Conservation (phyloP, 2,329 filamentous ascomycete species). For the Ampelomyces quisqualis region DNA sequence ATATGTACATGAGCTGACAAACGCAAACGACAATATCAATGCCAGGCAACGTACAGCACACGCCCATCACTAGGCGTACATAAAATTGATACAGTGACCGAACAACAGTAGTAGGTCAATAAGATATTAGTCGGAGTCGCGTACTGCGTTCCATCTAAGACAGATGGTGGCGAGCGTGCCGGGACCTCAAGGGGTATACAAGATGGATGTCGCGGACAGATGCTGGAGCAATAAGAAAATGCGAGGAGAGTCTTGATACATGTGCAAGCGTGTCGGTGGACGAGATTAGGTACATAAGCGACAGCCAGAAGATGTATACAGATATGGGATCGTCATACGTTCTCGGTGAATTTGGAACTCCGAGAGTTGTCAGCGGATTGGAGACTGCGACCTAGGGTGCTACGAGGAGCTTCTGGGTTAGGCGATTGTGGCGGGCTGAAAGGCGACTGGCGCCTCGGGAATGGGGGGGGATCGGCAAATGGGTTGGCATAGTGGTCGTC, state of each 20-base stretch:
- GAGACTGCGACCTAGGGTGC: conserved; percentile 47
- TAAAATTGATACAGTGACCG: conserved; percentile 3
- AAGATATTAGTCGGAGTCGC: conserved; percentile 27
- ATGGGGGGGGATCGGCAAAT: conserved; percentile 18
- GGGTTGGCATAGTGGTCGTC: conserved; percentile 21
- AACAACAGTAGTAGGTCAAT: conserved; percentile 9
- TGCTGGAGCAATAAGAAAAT: conserved; percentile 3
- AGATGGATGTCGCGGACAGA: conserved; percentile 12
- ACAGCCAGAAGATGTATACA: conserved; percentile 25
- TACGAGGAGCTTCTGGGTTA: conserved; percentile 31
- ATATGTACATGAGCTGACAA: conserved; percentile 2
- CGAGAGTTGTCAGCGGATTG: conserved; percentile 50
- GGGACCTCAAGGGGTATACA: conserved; percentile 24
- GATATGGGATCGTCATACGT: conserved; percentile 37
- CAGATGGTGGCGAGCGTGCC: conserved; percentile 21
- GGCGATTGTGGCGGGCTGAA: conserved; percentile 46
- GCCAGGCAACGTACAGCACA: too few species aligned
- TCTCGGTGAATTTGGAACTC: conserved; percentile 51
- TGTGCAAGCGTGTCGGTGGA: conserved; percentile 30
- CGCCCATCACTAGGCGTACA: conserved; percentile 6
- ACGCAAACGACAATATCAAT: conserved; percentile 5
- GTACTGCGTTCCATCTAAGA: conserved; percentile 17
- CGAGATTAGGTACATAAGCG: conserved; percentile 19
- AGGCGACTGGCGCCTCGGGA: conserved; percentile 22
- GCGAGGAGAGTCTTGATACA: conserved; percentile 12